A percentile compares a stretch with the other conserved stretches of the same genome.
These are phyloP conservation scores for Raffaelea deltoideospora DNA, from an alignment of 2,329 filamentous ascomycete species.

Conservation along the genomic window DNA sequence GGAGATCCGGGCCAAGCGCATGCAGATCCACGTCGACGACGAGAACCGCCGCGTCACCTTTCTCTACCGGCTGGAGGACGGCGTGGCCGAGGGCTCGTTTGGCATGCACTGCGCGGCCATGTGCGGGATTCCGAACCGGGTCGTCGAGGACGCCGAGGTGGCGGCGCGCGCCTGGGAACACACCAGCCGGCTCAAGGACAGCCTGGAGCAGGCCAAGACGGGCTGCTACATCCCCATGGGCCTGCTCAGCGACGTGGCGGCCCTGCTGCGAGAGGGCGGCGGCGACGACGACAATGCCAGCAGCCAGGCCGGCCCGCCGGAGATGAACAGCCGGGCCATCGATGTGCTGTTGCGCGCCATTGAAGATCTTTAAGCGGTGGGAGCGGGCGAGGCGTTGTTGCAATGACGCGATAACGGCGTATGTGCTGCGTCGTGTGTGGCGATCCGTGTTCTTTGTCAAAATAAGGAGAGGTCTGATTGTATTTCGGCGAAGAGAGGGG, in stretches of 20 bases:
- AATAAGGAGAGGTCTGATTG: too few relatives aligned
- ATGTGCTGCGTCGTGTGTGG: too few relatives aligned
- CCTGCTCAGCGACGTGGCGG: conserved; percentile 73
- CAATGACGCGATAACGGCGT: too few relatives aligned
- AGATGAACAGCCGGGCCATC: conserved; percentile 33
- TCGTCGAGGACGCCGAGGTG: conserved; percentile 76
- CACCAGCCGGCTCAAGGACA: conserved; percentile 79
- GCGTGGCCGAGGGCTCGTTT: conserved; percentile 90
- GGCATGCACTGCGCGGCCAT: conserved; percentile 98
- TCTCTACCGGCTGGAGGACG: conserved; percentile 82
- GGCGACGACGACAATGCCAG: conserved; percentile 9
- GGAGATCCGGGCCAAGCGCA: conserved; percentile 71
- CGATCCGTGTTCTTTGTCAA: too few relatives aligned
- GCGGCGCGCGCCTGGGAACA: conserved; percentile 92
- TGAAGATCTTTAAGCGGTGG: conserved; percentile 31
- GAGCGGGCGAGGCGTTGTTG: too few relatives aligned
- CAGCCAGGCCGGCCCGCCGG: conserved; percentile 18
- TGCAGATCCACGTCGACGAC: conserved; percentile 91
- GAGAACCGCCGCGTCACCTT: conserved; percentile 80
- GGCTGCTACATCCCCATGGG: conserved; percentile 75
- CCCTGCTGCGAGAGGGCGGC: conserved; percentile 47
- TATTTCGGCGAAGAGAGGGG: too few relatives aligned
- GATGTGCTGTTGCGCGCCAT: conserved; percentile 47
- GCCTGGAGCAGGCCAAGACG: conserved; percentile 63
- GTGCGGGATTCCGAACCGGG: conserved; percentile 76